phyloP scores from a whole-genome alignment of 441 rosid species.

The Erodium moschatum region DNA sequence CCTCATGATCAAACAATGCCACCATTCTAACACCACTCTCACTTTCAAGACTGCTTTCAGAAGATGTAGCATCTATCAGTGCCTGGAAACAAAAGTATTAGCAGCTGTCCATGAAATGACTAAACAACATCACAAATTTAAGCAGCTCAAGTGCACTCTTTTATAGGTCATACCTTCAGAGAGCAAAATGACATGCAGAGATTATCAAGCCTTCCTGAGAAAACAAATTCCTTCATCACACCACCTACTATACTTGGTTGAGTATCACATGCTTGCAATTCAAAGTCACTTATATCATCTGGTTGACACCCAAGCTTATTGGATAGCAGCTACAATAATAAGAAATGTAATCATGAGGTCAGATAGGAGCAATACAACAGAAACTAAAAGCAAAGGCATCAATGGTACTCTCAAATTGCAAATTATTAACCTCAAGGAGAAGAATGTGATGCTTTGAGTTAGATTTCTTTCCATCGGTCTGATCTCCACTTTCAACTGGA shows the following conservation, averaged over 20 bases:
- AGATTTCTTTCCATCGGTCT: constrained; percentile 31
- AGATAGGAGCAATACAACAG: background rate
- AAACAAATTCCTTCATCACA: constrained; percentile 78
- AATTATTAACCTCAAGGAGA: constrained; percentile 53
- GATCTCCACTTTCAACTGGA: constrained; percentile 29
- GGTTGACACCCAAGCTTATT: constrained; percentile 52
- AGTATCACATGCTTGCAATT: constrained; percentile 96
- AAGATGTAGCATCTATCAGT: constrained; percentile 68
- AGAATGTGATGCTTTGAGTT: constrained; percentile 58
- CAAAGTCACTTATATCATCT: constrained; percentile 80
- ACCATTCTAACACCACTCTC: constrained; percentile 92
- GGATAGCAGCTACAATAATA: constrained; percentile 48
- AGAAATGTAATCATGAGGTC: background rate
- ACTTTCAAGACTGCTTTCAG: constrained; percentile 53
- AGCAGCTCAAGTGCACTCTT: background rate
- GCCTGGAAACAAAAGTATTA: constrained; percentile 36
- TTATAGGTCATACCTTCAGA: constrained; percentile 43
- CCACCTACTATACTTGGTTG: constrained; percentile 83
- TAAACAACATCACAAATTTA: background rate
- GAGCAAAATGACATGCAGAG: constrained; percentile 97
- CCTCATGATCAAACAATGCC: constrained; percentile 96
- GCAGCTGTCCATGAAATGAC: background rate
- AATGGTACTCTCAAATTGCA: background rate
- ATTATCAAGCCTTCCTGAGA: constrained; percentile 94
- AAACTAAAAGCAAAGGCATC: background rate